Conservation (phyloP, 768 basidiomycete species). For the Russula earlei region DNA sequence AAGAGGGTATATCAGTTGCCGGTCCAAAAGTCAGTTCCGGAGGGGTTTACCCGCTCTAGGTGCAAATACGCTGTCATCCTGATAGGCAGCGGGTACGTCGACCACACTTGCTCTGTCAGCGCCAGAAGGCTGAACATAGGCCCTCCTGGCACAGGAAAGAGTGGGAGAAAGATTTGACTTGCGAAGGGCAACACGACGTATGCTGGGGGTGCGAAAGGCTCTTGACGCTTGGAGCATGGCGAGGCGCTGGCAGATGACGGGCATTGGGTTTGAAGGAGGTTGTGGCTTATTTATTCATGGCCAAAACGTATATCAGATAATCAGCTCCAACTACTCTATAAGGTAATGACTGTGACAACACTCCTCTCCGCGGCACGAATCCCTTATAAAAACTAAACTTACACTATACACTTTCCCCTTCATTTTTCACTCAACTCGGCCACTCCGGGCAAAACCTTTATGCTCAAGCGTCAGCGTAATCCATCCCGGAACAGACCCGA, state of each 20-base stretch:
- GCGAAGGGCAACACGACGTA: slow-evolving; percentile 25
- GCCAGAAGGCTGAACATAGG: slow-evolving; percentile 73
- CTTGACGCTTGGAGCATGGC: slow-evolving; percentile 56
- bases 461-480: slow-evolving; percentile 19
- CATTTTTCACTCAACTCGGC: slow-evolving; percentile 81
- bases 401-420: slow-evolving; percentile 16
- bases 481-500: neutral
- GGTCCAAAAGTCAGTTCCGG: neutral
- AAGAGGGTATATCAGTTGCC: slow-evolving; percentile 4
- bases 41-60: slow-evolving; percentile 51
- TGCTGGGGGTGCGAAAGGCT: slow-evolving; percentile 33
- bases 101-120: slow-evolving; percentile 78
- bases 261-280: neutral
- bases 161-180: slow-evolving; percentile 20
- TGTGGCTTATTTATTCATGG: neutral
- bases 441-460: slow-evolving; percentile 83
- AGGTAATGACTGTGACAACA: no score
- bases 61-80: slow-evolving; percentile 58
- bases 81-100: slow-evolving; percentile 67
- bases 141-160: slow-evolving; percentile 31
- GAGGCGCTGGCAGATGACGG: neutral
- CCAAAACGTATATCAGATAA: slow-evolving; percentile 19
- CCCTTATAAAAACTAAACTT: slow-evolving; percentile 1
- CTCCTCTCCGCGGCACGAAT: neutral
- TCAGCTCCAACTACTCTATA: neutral